A percentile compares a stretch with the other conserved stretches of the same genome.
Conservation (phyloP, 2,329 filamentous ascomycete genomes). For the Grosmannia penicillata region DNA sequence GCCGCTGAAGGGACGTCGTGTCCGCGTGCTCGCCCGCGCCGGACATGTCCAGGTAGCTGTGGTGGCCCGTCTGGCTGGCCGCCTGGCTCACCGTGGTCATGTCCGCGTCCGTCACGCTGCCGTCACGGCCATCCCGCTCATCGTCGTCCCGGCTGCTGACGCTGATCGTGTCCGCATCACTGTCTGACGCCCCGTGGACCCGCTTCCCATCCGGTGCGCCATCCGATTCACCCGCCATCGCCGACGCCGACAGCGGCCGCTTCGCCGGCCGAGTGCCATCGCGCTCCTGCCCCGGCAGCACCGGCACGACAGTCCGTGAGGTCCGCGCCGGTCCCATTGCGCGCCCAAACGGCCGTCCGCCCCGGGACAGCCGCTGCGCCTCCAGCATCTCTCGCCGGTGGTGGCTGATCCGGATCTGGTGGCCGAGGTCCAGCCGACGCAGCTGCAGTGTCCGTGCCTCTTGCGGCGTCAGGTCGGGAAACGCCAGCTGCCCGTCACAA, state of each 20-base stretch:
- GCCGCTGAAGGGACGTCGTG: conserved; percentile 19
- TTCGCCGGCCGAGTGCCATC: too few species aligned
- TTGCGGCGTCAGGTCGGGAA: conserved; percentile 21
- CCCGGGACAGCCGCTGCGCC: conserved; percentile 5
- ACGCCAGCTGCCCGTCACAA: conserved; percentile 20
- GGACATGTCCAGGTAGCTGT: conserved; percentile 5
- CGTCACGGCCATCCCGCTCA: not conserved
- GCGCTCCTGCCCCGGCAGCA: too few species aligned
- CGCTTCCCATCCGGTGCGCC: not conserved
- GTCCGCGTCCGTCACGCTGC: not conserved
- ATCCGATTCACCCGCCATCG: not conserved
- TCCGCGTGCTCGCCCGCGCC: conserved; percentile 6
- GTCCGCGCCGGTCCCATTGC: too few species aligned
- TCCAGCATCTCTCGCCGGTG: conserved; percentile 24
- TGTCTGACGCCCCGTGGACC: conserved; percentile 4
- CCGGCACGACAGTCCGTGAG: too few species aligned
- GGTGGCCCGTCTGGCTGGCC: not conserved
- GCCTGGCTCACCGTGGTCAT: not conserved
- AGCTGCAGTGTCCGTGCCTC: conserved; percentile 26
- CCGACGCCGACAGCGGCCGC: not conserved
- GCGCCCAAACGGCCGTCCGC: conserved; percentile 4
- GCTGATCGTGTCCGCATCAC: conserved; percentile 8
- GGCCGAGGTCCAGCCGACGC: conserved; percentile 25
- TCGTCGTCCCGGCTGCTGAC: conserved; percentile 2
- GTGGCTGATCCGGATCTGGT: conserved; percentile 26